Evolutionary conservation across 169 alveolate species (phyloP).

Genomic region (Plasmodium sp.): DNA sequence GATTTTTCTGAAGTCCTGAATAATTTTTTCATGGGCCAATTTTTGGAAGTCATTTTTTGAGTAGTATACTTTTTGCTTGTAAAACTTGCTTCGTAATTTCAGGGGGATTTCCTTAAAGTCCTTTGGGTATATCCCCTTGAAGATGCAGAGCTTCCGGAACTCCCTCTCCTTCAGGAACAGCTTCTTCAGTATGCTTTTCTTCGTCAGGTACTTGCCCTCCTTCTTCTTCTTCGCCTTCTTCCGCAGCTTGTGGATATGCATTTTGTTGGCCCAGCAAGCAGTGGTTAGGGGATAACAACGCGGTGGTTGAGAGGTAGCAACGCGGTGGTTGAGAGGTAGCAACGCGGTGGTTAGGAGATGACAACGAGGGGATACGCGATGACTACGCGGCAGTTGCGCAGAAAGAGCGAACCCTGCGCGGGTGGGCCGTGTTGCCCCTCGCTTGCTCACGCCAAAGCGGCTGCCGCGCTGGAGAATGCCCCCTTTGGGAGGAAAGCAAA

Average conservation of each 20-base stretch:
- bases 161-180: constrained; percentile 93
- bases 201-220: constrained; percentile 93
- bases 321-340: not conserved
- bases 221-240: constrained; percentile 89
- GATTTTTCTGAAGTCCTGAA: constrained; percentile 90
- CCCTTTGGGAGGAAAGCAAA: not conserved
- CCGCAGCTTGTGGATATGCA: constrained; percentile 80
- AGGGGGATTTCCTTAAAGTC: constrained; percentile 96
- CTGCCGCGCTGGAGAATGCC: not conserved
- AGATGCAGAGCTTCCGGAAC: constrained; percentile 97
- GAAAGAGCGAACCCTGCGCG: not conserved
- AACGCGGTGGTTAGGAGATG: not conserved
- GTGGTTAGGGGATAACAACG: not conserved
- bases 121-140: constrained; percentile 99
- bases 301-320: not conserved
- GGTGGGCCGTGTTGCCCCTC: not conserved
- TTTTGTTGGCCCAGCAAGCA: not conserved
- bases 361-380: not conserved
- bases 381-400: not conserved
- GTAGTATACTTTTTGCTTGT: constrained; percentile 85
- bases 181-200: constrained; percentile 92
- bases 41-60: constrained; percentile 91
- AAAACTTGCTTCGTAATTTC: constrained; percentile 84
- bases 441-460: not conserved
- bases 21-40: constrained; percentile 94